These are phyloP conservation scores for Avena sativa DNA, from an alignment of 176 grass and related monocot species.

Conservation along the genomic window DNA sequence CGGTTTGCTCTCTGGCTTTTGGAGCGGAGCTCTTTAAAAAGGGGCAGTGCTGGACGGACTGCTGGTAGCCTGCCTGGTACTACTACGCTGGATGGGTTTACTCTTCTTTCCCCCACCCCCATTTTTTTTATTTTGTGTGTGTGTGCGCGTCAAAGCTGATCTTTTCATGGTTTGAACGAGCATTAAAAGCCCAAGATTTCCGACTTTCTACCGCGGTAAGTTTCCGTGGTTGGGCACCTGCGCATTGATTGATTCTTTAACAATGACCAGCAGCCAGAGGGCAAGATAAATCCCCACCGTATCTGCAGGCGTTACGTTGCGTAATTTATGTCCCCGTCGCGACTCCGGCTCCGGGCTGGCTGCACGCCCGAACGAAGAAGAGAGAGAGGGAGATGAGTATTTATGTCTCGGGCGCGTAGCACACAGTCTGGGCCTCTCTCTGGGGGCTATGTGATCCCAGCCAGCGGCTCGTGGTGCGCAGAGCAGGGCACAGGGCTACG, in stretches of 20 bases:
- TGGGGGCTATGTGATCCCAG: slow-evolving; percentile 46
- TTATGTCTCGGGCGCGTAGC: slow-evolving; percentile 38
- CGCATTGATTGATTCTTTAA: slow-evolving; percentile 48
- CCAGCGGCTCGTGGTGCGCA: slow-evolving; percentile 14
- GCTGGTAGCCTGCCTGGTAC: not conserved
- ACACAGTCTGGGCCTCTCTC: not conserved
- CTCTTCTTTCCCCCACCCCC: not conserved
- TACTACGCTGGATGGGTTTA: not conserved
- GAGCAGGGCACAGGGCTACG: not conserved
- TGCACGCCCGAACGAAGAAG: slow-evolving; percentile 24
- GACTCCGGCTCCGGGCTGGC: not conserved
- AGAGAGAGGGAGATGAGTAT: not conserved
- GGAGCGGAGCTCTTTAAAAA: slow-evolving; percentile 48
- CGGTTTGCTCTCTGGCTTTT: slow-evolving; percentile 30
- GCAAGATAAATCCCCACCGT: not conserved
- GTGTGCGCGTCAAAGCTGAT: not conserved
- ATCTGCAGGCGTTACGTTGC: slow-evolving; percentile 15
- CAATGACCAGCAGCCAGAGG: slow-evolving; percentile 39
- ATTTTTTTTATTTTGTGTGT: not conserved
- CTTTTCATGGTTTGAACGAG: not conserved
- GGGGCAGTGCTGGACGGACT: not conserved
- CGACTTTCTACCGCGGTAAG: slow-evolving; percentile 19
- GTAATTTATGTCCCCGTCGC: slow-evolving; percentile 22
- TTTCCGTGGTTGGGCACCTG: slow-evolving; percentile 38
- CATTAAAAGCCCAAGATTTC: slow-evolving; percentile 36